phyloP scores from a whole-genome alignment of 2,329 filamentous ascomycete species.

The Ophiostoma piceae region DNA sequence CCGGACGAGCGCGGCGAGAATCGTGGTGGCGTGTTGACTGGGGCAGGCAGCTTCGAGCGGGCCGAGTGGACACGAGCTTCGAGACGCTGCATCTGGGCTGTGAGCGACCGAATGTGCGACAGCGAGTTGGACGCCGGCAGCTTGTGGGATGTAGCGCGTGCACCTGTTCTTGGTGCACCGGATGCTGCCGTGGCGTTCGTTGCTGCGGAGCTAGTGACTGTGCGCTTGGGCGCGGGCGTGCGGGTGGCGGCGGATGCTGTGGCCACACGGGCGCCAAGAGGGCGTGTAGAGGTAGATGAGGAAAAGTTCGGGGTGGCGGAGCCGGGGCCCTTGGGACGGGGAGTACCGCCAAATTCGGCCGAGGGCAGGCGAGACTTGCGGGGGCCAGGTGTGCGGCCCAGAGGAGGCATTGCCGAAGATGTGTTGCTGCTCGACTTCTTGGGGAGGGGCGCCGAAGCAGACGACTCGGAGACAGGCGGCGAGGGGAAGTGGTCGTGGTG shows the following conservation, averaged over 20 bases:
- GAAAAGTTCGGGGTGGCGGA: slow-evolving; percentile 32
- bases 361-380: slow-evolving; percentile 53
- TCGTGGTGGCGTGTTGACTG: slow-evolving; percentile 69
- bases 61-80: slow-evolving; percentile 90
- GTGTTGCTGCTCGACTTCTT: slow-evolving; percentile 41
- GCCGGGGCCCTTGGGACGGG: slow-evolving; percentile 45
- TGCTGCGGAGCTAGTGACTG: slow-evolving; percentile 36
- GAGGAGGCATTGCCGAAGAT: slow-evolving; percentile 1
- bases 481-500: slow-evolving; percentile 89
- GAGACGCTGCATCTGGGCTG: slow-evolving; percentile 93
- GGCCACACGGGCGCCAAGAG: slow-evolving; percentile 38
- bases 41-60: slow-evolving; percentile 83
- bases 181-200: slow-evolving; percentile 20
- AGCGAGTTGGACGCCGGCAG: slow-evolving; percentile 64
- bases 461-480: slow-evolving; percentile 85
- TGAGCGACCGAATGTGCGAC: slow-evolving; percentile 86
- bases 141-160: slow-evolving; percentile 44
- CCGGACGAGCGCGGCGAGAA: slow-evolving; percentile 62
- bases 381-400: slow-evolving; percentile 39
- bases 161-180: slow-evolving; percentile 43
- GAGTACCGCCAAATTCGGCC: slow-evolving; percentile 44
- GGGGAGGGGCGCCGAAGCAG: slow-evolving; percentile 62
- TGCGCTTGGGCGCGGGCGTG: slow-evolving; percentile 38
- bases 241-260: slow-evolving; percentile 46
- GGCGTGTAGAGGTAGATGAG: slow-evolving; percentile 32